Percentiles rank a stretch among this genome's conserved stretches.
phyloP scores from a whole-genome alignment of 208 protist species.

The Leptomonas pyrrhocoris region DNA sequence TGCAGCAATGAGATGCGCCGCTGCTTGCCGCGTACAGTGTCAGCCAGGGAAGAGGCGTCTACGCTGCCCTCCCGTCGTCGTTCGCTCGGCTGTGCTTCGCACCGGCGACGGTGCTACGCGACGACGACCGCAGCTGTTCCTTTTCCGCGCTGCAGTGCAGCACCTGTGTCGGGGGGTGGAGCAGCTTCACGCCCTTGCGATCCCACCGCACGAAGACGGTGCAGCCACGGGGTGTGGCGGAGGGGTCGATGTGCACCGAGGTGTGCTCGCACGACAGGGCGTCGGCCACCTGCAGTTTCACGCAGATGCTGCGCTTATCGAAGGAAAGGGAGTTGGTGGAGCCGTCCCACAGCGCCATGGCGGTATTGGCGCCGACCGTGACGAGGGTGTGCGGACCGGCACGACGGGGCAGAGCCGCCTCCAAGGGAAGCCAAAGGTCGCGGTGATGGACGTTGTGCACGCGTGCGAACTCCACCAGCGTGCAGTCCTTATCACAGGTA shows the following conservation, averaged over 20 bases:
- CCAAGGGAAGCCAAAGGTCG: slow-evolving; percentile 70
- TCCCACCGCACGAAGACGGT: slow-evolving; percentile 67
- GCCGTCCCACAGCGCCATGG: slow-evolving; percentile 49
- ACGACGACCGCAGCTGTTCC: background rate
- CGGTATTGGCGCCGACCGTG: slow-evolving; percentile 33
- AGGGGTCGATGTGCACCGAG: slow-evolving; percentile 27
- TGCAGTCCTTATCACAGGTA: slow-evolving; percentile 17
- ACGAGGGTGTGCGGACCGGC: slow-evolving; percentile 32
- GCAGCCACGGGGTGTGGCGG: slow-evolving; percentile 33
- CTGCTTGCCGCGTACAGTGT: slow-evolving; percentile 13
- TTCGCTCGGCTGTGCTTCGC: slow-evolving; percentile 25
- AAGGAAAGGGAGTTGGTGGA: slow-evolving; percentile 25
- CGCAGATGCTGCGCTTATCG: slow-evolving; percentile 32
- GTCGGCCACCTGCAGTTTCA: slow-evolving; percentile 18
- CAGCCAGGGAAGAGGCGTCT: slow-evolving; percentile 22
- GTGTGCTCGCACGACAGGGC: slow-evolving; percentile 1
- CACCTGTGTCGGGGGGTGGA: slow-evolving; percentile 38
- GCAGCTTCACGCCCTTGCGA: slow-evolving; percentile 35
- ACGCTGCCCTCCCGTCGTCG: slow-evolving; percentile 1
- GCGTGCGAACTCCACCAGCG: slow-evolving; percentile 39
- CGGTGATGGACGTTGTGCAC: slow-evolving; percentile 23
- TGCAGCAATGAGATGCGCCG: slow-evolving; percentile 8
- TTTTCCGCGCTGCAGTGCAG: slow-evolving; percentile 46
- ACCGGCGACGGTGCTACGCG: background rate
- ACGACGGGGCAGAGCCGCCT: slow-evolving; percentile 21